Percentiles rank a stretch among this genome's conserved stretches.
Conservation (phyloP, 495 filamentous ascomycete genomes). For the Emericellopsis terricola region DNA sequence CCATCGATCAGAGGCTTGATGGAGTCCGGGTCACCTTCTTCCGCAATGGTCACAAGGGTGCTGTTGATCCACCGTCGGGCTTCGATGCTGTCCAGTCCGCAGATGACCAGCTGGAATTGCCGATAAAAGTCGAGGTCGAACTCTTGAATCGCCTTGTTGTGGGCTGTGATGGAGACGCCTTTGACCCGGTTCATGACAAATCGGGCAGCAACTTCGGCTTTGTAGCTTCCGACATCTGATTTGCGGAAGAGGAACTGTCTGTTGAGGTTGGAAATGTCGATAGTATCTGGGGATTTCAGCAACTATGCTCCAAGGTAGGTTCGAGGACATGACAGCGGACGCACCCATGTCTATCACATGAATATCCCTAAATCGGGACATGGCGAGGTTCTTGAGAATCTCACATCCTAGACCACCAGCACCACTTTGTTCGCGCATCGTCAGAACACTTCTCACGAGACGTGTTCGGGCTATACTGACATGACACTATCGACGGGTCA, state of each 20-base stretch:
- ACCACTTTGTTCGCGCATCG: too few relatives aligned
- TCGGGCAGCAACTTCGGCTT: conserved; percentile 79
- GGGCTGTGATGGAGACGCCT: conserved; percentile 81
- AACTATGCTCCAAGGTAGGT: conserved; percentile 32
- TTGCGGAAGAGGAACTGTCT: conserved; percentile 94
- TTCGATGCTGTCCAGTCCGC: conserved; percentile 95
- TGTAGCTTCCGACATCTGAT: conserved; percentile 79
- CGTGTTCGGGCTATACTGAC: conserved; percentile 6
- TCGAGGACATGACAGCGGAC: conserved; percentile 10
- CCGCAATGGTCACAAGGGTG: conserved; percentile 77
- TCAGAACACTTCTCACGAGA: conserved; percentile 4
- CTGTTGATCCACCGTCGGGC: conserved; percentile 97
- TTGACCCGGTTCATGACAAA: conserved; percentile 82
- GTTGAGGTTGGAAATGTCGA: conserved; percentile 97
- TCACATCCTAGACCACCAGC: conserved; percentile 94
- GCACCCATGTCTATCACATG: conserved; percentile 96
- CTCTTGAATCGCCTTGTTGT: conserved; percentile 91
- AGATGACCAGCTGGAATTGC: conserved; percentile 87
- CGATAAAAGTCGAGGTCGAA: conserved; percentile 96
- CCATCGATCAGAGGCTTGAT: conserved; percentile 91
- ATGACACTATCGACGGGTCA: conserved; percentile 7
- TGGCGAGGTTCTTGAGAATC: conserved; percentile 87
- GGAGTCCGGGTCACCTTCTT: conserved; percentile 54
- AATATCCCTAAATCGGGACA: conserved; percentile 91
- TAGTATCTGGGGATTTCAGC: conserved; percentile 40